Conservation (phyloP, 2,329 filamentous ascomycete genomes). For the Phoma herbarum region DNA sequence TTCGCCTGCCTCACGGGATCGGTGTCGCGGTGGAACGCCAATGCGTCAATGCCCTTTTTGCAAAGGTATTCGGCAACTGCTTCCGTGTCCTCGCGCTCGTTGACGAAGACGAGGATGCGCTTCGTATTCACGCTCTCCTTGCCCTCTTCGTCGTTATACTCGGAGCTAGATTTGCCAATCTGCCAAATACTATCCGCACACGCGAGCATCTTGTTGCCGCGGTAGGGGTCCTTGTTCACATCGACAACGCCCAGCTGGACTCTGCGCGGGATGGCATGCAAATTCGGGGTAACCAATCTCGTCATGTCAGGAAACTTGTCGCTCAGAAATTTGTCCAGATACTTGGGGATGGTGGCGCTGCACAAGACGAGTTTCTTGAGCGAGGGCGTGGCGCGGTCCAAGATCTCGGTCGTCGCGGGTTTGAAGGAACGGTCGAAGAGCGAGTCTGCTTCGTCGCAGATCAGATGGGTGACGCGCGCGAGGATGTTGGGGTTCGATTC, state of each 20-base stretch:
- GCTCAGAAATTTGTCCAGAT: conserved; percentile 84
- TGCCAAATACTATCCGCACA: conserved; percentile 96
- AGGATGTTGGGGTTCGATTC: conserved; percentile 91
- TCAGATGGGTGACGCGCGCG: conserved; percentile 85
- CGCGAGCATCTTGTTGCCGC: conserved; percentile 89
- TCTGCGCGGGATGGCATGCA: conserved; percentile 93
- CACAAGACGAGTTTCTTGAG: conserved; percentile 89
- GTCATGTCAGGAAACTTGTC: conserved; percentile 82
- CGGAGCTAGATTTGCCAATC: conserved; percentile 70
- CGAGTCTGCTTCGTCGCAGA: conserved; percentile 96
- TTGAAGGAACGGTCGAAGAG: conserved; percentile 93
- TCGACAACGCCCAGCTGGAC: conserved; percentile 95
- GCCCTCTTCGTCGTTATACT: conserved; percentile 38
- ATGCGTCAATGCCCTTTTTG: conserved; percentile 87
- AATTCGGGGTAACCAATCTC: conserved; percentile 90
- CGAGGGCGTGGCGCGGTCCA: conserved; percentile 82
- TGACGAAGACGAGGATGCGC: conserved; percentile 93
- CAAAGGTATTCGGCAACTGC: conserved; percentile 81
- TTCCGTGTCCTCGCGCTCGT: conserved; percentile 88
- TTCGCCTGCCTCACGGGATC: conserved; percentile 79
- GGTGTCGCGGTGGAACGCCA: conserved; percentile 85
- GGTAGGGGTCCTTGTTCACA: conserved; percentile 89
- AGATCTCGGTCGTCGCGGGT: conserved; percentile 79
- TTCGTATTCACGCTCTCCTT: conserved; percentile 73
- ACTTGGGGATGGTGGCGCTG: conserved; percentile 93